Evolutionary conservation across 345 rosid species (phyloP).

Genomic region (Raphanus raphanistrum): DNA sequence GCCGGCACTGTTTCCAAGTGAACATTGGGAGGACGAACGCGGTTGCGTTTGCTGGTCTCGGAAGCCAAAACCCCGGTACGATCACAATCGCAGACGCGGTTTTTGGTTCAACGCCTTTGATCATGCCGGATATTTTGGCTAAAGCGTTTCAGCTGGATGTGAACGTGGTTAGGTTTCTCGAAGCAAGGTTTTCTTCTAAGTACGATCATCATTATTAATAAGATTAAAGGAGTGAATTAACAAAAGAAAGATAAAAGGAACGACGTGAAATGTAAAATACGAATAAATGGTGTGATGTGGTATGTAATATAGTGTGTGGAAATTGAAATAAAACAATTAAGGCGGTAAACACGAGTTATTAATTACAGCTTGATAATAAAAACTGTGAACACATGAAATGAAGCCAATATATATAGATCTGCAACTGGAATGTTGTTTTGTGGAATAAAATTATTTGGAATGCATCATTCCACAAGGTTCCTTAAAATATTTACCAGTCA

Average conservation of each 20-base stretch:
- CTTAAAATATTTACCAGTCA: too few relatives aligned
- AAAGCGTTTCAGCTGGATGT: constrained; percentile 50
- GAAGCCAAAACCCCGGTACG: constrained; percentile 51
- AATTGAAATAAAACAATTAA: background rate
- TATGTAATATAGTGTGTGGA: background rate
- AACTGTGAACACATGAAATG: background rate
- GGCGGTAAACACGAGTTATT: background rate
- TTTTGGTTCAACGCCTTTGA: constrained; percentile 46
- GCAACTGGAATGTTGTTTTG: too few relatives aligned
- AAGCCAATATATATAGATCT: too few relatives aligned
- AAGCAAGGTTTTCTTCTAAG: constrained; percentile 36
- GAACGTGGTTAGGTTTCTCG: constrained; percentile 38
- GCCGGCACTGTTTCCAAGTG: constrained; percentile 24
- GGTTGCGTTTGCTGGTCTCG: constrained; percentile 45
- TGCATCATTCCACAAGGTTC: too few relatives aligned
- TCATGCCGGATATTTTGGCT: constrained; percentile 44
- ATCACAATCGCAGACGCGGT: constrained; percentile 43
- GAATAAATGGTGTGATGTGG: background rate
- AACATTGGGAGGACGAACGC: constrained; percentile 44
- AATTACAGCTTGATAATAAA: background rate
- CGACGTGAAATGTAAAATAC: background rate
- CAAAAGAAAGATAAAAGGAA: background rate
- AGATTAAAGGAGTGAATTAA: background rate
- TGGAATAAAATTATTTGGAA: too few relatives aligned
- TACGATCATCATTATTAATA: constrained; percentile 19